Base-by-base conservation (phyloP, 2,329 filamentous ascomycete genomes). In the Venturia pyrina region DNA sequence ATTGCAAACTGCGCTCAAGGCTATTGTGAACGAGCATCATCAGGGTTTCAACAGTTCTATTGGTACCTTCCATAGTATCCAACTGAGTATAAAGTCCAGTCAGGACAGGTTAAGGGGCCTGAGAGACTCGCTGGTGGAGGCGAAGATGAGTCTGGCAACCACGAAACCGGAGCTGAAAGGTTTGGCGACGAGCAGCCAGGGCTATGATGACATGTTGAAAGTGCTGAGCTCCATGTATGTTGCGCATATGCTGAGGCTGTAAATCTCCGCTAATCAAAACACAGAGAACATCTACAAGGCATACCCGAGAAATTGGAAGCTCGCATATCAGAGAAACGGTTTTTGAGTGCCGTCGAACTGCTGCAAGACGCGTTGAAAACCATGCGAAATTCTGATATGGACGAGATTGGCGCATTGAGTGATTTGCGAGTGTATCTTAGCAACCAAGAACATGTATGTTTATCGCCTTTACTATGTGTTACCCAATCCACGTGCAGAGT, bases 31-130 rank as follows among this genome's bases (percentile, higher is more conserved):
- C 76, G 93, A 99, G 78, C 93, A 99, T 74, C 93, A 99, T 74
- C 95, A 99, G 76, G 96, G 95, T 60, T 99, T 99, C 83, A 99
- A 98, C 78, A 96, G 91, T 76, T 97, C 93, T 63, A 98, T 99
- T 69, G 95, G 93, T 76, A 98, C 93, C 24, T 99, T 98, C 74
- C 96, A 99, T 81, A 97, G 96, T 77, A 99, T 99, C 68, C 95
- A 99, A 76, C 87, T 88, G 64, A 96, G 91, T 77, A 95, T 99
- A 69, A 90, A 93, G 72, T 82, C 86, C 63, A 96, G 92, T 19
- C 95, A 99, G 77, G 87, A 87, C 72, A 87, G 91, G 67, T 91
- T 99, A 65, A 87, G 93, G 67, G 81, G 83, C 15, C 81, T 99
- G 68, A 95, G 93, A 75, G 87, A 92, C 66, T 91, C 91, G n/a